Percentiles rank a stretch among this genome's conserved stretches.
phyloP scores from a whole-genome alignment of 2,329 filamentous ascomycete species.

The Sarocladiaceae sp. region DNA sequence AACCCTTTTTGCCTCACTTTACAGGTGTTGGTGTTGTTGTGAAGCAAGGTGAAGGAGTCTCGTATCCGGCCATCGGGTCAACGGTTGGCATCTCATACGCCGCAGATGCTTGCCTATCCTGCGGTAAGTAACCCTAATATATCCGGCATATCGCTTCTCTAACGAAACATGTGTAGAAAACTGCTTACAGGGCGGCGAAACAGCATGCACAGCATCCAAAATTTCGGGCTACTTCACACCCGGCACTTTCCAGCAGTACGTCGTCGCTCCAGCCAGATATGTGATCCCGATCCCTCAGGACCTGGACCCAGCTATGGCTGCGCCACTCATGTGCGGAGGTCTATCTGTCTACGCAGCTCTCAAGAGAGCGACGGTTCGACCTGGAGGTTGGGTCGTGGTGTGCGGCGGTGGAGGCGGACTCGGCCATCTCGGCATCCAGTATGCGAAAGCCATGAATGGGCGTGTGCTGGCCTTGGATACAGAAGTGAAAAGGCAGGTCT shows the following conservation, averaged over 20 bases:
- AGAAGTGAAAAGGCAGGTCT: not conserved
- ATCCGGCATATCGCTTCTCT: not conserved
- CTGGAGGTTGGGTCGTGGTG: constrained; percentile 68
- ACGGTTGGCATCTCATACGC: constrained; percentile 4
- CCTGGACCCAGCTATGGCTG: constrained; percentile 28
- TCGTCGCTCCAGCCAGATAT: constrained; percentile 31
- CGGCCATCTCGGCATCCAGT: constrained; percentile 12
- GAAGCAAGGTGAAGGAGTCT: constrained; percentile 1
- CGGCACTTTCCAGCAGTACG: constrained; percentile 21
- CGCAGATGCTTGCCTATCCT: constrained; percentile 6
- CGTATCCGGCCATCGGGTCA: not conserved
- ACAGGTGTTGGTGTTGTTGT: constrained; percentile 1
- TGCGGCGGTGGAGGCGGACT: constrained; percentile 47
- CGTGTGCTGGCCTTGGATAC: not conserved
- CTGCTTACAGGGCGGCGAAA: constrained; percentile 13
- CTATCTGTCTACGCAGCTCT: constrained; percentile 66
- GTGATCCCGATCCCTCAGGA: constrained; percentile 34
- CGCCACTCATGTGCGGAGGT: constrained; percentile 66
- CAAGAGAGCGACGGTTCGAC: constrained; percentile 60
- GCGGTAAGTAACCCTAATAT: not conserved
- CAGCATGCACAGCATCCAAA: constrained; percentile 12
- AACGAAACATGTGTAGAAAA: not conserved
- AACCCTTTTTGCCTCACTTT: not conserved
- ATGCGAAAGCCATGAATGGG: constrained; percentile 4
- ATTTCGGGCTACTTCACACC: constrained; percentile 22